Percentiles rank a stretch among this genome's conserved stretches.
phyloP scores from a whole-genome alignment of 345 rosid species.

The Citrus mangshanensis region DNA sequence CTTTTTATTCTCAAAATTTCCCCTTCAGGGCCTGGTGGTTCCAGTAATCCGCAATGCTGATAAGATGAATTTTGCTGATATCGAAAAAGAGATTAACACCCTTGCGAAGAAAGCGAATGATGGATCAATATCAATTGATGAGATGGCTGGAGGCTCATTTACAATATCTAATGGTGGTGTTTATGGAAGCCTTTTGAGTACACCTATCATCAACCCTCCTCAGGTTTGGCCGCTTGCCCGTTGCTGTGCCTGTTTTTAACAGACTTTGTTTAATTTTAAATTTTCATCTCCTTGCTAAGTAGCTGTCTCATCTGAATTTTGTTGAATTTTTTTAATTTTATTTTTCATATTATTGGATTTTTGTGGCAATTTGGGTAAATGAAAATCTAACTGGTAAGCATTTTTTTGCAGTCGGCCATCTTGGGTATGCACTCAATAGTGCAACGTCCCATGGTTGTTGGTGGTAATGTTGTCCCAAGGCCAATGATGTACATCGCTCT shows the following conservation, averaged over 20 bases:
- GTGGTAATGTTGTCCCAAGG: conserved; percentile 72
- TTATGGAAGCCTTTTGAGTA: conserved; percentile 94
- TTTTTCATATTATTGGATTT: not conserved
- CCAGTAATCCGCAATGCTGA: conserved; percentile 82
- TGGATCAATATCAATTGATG: conserved; percentile 93
- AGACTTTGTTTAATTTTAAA: not conserved
- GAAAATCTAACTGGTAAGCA: not conserved
- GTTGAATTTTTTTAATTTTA: not conserved
- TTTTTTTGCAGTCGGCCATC: conserved; percentile 67
- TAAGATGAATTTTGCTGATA: conserved; percentile 78
- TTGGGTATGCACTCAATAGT: conserved; percentile 92
- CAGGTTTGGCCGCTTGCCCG: conserved; percentile 46
- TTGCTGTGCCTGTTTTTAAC: not conserved
- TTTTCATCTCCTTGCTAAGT: not conserved
- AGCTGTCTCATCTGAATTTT: not conserved
- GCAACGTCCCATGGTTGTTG: conserved; percentile 79
- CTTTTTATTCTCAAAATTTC: not conserved
- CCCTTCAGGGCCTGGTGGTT: conserved; percentile 76
- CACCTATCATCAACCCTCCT: conserved; percentile 98
- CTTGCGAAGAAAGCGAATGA: conserved; percentile 94
- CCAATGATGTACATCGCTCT: conserved; percentile 93
- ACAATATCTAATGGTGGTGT: conserved; percentile 87
- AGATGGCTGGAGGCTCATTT: conserved; percentile 99
- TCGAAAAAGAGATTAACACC: conserved; percentile 84
- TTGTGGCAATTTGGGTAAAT: not conserved